Base-by-base conservation (phyloP, 108 stramenopile genomes). In the Epipyxis sp. region DNA sequence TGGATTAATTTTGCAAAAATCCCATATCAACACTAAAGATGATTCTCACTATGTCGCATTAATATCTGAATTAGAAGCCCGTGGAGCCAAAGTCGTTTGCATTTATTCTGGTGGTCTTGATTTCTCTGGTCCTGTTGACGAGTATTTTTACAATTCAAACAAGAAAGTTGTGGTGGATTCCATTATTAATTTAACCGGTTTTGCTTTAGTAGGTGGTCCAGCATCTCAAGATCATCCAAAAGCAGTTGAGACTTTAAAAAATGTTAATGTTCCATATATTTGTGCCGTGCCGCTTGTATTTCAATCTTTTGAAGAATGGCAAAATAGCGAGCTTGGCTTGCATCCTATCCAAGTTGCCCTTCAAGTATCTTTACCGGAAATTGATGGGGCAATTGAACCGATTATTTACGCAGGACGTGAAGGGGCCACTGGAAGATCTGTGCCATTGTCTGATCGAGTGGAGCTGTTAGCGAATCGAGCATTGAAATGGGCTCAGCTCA, bases 231-330 rank as follows among this genome's bases (percentile, higher is more conserved):
- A 96, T 80, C 95, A 96, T 89, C 83, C 84, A 61, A 96, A 96
- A 92, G 95, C 95, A 35, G 92, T 94, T 65, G 74, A 87, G 35
- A 90, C 92, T 40, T 89, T 96, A 40, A 89, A 92, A 81, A 86
- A 87, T 77, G 83, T 96, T 79, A 92, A 94, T 79, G 83, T 87
- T 67, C 95, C 95, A 0, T 96, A 96, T 89, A 90, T 96, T 90
- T 96, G 95, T 78, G 93, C 95, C 10, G 95, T 96, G 40, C 95
- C 95, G 0, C 87, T 96, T 39, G 95, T 96, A 39, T 96, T 96
- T 92, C 95, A 96, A 82, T 94, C 93, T 27, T 96, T 96, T 78
- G 94, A 96, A 84, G 95, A 96, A 84, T 96, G 95, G 95, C 93
- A 96, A 84, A 85, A 92, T 1, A 92, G 91, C 46, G 95, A 96